phyloP scores from a whole-genome alignment of 768 basidiomycete species.

The Cyathus striatus region DNA sequence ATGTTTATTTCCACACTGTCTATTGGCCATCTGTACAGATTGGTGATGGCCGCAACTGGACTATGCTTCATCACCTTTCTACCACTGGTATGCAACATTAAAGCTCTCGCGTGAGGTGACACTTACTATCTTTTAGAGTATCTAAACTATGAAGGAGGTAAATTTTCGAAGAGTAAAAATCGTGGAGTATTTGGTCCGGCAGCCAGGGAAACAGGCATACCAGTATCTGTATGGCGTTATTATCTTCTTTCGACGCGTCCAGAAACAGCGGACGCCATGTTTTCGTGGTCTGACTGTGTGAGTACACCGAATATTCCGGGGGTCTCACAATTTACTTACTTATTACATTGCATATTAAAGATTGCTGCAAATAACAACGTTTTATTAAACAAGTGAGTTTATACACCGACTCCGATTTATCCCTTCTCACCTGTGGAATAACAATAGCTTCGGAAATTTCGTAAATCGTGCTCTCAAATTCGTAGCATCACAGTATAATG shows the following conservation, averaged over 20 bases:
- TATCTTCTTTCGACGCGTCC: constrained; percentile 91
- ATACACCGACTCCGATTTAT: neutral
- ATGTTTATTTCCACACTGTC: constrained; percentile 97
- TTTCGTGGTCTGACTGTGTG: constrained; percentile 95
- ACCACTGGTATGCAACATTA: constrained; percentile 68
- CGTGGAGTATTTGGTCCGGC: constrained; percentile 96
- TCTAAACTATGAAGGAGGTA: constrained; percentile 96
- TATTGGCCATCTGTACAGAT: constrained; percentile 89
- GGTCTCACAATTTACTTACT: neutral
- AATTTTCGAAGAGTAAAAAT: constrained; percentile 97
- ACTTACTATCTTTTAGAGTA: constrained; percentile 68
- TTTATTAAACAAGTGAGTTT: constrained; percentile 81
- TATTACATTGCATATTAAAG: constrained; percentile 28
- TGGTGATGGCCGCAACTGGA: constrained; percentile 90
- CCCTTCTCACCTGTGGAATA: too few relatives aligned
- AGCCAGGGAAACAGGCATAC: constrained; percentile 90
- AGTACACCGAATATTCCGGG: constrained; percentile 16
- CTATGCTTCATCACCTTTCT: constrained; percentile 88
- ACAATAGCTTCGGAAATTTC: constrained; percentile 87
- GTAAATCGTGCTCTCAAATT: constrained; percentile 95
- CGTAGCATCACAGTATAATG: constrained; percentile 76
- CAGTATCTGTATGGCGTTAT: constrained; percentile 94
- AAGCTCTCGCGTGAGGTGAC: constrained; percentile 3
- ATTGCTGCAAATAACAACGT: constrained; percentile 91
- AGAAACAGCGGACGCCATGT: constrained; percentile 91